Base-by-base conservation (phyloP, 2,329 filamentous ascomycete species). In the Microcyclosporella mali region DNA sequence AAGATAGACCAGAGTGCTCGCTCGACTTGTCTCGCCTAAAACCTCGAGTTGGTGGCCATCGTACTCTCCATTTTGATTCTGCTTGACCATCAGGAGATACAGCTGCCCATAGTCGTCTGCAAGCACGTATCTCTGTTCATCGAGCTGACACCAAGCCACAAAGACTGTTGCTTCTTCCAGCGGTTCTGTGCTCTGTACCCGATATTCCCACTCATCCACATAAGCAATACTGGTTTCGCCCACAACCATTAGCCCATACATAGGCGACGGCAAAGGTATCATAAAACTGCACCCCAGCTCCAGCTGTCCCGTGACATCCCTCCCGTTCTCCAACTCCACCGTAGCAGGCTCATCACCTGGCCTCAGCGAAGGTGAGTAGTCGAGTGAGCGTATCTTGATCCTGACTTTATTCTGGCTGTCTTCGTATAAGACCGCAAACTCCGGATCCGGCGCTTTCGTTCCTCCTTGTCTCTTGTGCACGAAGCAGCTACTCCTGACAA, bases 81-180 rank as follows among this genome's bases (percentile, higher is more conserved):
- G 73, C 11, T 84, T 66, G 10, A 98, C 78, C 61, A 88, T 88
- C 29, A 98, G 70, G n/a, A 95, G 70, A 59, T 90, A 88, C 17
- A 98, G 66, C 37, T 77, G 78, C 12, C 92, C 90, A 59, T 92
- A 95, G 56, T 95, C 88, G 61, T 98, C 92, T 1, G 85, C 88
- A 2, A 98, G 69, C n/a, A 95, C 72, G 69, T 88, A 97, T 56
- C 84, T 77, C 30, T 84, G 82, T 17, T 81, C 79, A 57, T 97
- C 86, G 39, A 92, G 81, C 56, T 83, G 79, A 49, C 85, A 85
- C 89, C 90, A 98, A 2, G 88, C 81, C n/a, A 92, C 84, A 55
- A 94, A 97, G 28, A 95, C 82, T 2, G 84, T 88, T 1, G 88
- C 78, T 43, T 90, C 81, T 1, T 79, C 72, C 2, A 95, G 67